Base-by-base conservation (phyloP, 768 basidiomycete genomes). In the Pluteus cervinus region DNA sequence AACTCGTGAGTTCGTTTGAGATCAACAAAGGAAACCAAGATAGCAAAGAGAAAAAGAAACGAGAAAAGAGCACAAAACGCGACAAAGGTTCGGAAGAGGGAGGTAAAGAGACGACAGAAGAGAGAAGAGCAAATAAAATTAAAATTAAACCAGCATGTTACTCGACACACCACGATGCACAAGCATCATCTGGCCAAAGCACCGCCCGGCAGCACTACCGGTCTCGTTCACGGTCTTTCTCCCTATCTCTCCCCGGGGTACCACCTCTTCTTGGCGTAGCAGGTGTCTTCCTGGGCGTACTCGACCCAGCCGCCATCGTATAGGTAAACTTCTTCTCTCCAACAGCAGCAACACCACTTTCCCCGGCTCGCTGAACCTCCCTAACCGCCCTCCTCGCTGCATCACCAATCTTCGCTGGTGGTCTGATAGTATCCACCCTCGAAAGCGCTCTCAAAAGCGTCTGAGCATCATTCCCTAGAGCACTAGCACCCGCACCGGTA, bases 351-450 rank as follows among this genome's bases (percentile, higher is more conserved):
- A 56, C 63, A 24, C 72, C 76, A 37, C 66, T 70, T 51, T 75
- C 79, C 28, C 70, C 68, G 16, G 68, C 77, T 30, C 85, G 63
- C 52, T 83, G 78, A 24, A 82, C 81, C 60, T 86, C 82, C 44
- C 80, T 65, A 39, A 71, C 76, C 11, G 85, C 86, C 24, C 76
- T 61, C 51, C 82, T 62, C 24, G 76, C 86, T 16, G 80, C 81
- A 40, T 84, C 81, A 8, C 84, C 80, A n/a, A 86, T 69, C 56
- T 75, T 55, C 17, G 68, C 70, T 23, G 73, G 78, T 4, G 81
- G 81, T 3, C 84, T 69, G 42, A 68, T 72, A 38, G 67, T 66
- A 56, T 89, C 86, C 42, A 85, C 73, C 16, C 76, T 61, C 11
- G 83, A 73, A 37, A 89, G 55, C 4, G 84, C 81, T 24, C 84